Evolutionary conservation across 2,329 filamentous ascomycete genomes (phyloP), one percentile per base, ranked within the genome.

Genomic region (Fusarium chaquense): DNA sequence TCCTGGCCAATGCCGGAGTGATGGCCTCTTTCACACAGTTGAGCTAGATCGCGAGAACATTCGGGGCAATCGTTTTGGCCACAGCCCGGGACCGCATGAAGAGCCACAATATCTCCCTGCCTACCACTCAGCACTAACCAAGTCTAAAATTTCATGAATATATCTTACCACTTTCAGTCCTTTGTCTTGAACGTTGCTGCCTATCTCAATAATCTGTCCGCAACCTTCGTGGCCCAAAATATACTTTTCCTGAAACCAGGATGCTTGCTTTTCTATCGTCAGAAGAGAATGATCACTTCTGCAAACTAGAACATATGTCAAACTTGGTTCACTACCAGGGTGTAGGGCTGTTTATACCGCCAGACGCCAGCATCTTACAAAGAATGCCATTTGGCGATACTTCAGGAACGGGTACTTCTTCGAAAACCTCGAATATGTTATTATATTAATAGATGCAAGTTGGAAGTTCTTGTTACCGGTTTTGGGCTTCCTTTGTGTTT

Each of bases 1-100:
- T 83, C 78, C 50, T 82, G 80, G 0, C 82, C 81, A 22, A 83
- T 82, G 0, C 82, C 82, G 2, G 81, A 81, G 62, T 83, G 81
- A 45, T 79, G 78, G 0, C 80, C 75, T 32, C 45, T 53, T 47
- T 79, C 75, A 50, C 80, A 81, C 0, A 82, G 69, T 61, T 82
- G 80, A 5, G 76, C 60, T 1, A 83, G 63, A 38, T 81, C 79
- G 1, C 78, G 76, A 4, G 77, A 79, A 49, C 82, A 84, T 58
- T 83, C 81, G 0, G 76, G 72, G 8, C 70, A 73, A 9, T 70
- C 62, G 0, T 57, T 38, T 18, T 38, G 12, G 1, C 51, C 45
- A 1, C 70, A 73, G 2, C 70, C 70, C 1, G 70, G 70, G 2
- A 73, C 70, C 2, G 68, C 70, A 36, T 73, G 70, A 9, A 73